phyloP scores from a whole-genome alignment of 495 filamentous ascomycete species.

The Amniculicola lignicola region DNA sequence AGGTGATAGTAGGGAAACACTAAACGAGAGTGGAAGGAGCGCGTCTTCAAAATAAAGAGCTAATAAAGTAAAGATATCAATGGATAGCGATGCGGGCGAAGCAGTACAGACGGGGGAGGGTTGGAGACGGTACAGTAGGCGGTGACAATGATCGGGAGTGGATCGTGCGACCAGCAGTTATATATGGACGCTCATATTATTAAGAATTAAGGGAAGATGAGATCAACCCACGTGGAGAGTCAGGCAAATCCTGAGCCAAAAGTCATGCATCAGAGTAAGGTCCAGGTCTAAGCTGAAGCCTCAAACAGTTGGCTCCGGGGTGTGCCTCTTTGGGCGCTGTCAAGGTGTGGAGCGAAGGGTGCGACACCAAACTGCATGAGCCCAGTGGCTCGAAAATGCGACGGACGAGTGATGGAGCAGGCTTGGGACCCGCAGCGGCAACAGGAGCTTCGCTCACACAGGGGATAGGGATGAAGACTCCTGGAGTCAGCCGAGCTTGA shows the following conservation, averaged over 20 bases:
- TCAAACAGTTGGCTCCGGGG: constrained; percentile 35
- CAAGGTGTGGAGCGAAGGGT: constrained; percentile 29
- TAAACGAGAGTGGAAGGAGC: constrained; percentile 15
- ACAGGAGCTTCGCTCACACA: constrained; percentile 2
- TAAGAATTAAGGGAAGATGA: constrained; percentile 26
- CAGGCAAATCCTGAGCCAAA: constrained; percentile 26
- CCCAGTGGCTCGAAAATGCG: constrained; percentile 12
- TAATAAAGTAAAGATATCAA: not conserved
- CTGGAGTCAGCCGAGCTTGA: constrained; percentile 26
- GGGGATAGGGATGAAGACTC: not conserved
- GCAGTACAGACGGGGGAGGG: not conserved
- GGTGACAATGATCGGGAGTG: not conserved
- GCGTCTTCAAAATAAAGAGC: not conserved
- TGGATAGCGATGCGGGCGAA: not conserved
- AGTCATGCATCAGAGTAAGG: constrained; percentile 32
- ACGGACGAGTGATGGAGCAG: not conserved
- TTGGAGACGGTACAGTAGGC: not conserved
- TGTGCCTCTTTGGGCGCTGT: constrained; percentile 28
- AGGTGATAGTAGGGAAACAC: constrained; percentile 17
- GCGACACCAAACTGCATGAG: constrained; percentile 15
- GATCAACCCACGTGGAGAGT: constrained; percentile 36
- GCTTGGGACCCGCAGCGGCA: constrained; percentile 4
- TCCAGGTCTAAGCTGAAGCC: constrained; percentile 28
- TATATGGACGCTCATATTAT: constrained; percentile 25
- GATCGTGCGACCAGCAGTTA: constrained; percentile 5